Conservation (phyloP, 1,139 yeast species). For the Entelexis paramagnoliae region DNA sequence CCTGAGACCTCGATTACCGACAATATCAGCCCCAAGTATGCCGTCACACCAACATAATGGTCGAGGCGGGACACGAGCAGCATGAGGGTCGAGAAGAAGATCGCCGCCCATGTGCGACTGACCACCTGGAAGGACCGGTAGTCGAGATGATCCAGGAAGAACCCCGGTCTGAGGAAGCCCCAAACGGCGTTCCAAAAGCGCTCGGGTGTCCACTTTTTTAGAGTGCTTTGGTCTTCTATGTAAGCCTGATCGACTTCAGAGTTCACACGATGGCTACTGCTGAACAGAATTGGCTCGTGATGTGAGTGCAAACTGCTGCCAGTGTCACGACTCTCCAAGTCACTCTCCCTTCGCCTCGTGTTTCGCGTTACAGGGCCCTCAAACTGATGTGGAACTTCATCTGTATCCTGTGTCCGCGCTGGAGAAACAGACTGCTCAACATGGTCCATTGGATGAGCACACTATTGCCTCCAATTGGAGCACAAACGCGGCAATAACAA, state of each 20-base stretch:
- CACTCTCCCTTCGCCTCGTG: background rate
- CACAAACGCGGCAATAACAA: no score
- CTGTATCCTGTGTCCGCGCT: background rate
- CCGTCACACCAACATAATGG: constrained; percentile 24
- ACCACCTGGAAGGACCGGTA: constrained; percentile 24
- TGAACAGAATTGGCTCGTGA: background rate
- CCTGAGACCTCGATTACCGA: constrained; percentile 25
- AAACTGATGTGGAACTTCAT: background rate
- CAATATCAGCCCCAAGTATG: constrained; percentile 24
- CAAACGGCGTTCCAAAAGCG: background rate
- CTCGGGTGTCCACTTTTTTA: background rate
- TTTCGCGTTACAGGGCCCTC: background rate
- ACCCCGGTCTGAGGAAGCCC: constrained; percentile 25
- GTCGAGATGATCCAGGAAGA: constrained; percentile 27
- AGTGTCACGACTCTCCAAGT: background rate
- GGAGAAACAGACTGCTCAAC: background rate
- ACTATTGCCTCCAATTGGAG: no score
- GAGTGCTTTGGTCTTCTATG: background rate
- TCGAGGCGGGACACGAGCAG: constrained; percentile 14
- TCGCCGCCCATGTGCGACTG: constrained; percentile 25
- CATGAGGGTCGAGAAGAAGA: constrained; percentile 20
- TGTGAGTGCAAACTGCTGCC: no score
- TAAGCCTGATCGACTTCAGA: constrained; percentile 3
- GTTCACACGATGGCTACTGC: background rate
- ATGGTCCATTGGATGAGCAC: no score